Percentiles rank a stretch among this genome's conserved stretches.
Conservation (phyloP, 2,329 filamentous ascomycete genomes). For the Fusarium chlamydosporum region DNA sequence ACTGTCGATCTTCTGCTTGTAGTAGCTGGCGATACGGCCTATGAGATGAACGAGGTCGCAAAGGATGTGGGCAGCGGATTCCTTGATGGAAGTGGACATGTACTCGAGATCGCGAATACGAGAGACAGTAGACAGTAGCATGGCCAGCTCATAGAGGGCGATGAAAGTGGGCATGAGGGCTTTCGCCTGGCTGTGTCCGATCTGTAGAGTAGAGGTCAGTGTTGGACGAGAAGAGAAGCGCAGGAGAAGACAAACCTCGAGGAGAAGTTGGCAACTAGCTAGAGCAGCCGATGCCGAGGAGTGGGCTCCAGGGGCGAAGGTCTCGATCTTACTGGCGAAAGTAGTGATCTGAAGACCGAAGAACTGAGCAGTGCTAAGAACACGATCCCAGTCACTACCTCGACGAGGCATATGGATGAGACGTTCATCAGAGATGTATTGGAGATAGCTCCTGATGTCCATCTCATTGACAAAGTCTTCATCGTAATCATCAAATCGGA, state of each 20-base stretch:
- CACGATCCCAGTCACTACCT: slow-evolving; percentile 60
- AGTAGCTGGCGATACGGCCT: slow-evolving; percentile 55
- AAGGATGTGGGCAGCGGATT: slow-evolving; percentile 55
- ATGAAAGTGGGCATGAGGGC: slow-evolving; percentile 58
- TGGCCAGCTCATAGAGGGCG: slow-evolving; percentile 57
- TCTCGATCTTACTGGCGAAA: slow-evolving; percentile 55
- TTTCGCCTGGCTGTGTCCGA: slow-evolving; percentile 56
- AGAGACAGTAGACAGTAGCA: slow-evolving; percentile 56
- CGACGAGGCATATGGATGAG: slow-evolving; percentile 59
- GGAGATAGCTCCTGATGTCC: slow-evolving; percentile 51
- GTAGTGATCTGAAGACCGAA: slow-evolving; percentile 58
- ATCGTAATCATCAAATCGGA: slow-evolving; percentile 41
- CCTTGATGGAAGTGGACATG: slow-evolving; percentile 52
- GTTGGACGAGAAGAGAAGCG: accelerated
- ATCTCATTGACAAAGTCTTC: slow-evolving; percentile 44
- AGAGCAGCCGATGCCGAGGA: slow-evolving; percentile 53
- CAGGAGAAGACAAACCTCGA: slow-evolving; percentile 52
- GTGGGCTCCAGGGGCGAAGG: slow-evolving; percentile 41
- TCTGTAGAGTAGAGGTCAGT: slow-evolving; percentile 49
- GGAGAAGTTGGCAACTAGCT: slow-evolving; percentile 57
- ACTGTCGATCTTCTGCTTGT: slow-evolving; percentile 54
- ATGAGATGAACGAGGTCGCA: slow-evolving; percentile 55
- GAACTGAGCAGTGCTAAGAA: slow-evolving; percentile 59
- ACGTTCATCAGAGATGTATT: slow-evolving; percentile 58
- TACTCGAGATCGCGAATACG: slow-evolving; percentile 57